These are phyloP conservation scores for Wickerhamiella vanderwaltii DNA, from an alignment of 805 yeast species.

Conservation along the genomic window DNA sequence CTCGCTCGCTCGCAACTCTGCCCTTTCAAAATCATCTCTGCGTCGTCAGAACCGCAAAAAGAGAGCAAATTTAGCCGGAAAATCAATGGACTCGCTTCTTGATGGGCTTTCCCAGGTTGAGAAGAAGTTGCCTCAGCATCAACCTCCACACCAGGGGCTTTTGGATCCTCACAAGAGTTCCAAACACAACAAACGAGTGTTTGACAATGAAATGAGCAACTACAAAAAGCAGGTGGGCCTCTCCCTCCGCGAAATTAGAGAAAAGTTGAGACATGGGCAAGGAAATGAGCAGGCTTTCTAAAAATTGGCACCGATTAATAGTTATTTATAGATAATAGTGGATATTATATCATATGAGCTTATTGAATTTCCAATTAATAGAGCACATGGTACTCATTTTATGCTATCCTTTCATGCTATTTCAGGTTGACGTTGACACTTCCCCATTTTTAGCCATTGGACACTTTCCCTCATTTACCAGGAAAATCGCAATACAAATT, in stretches of 20 bases:
- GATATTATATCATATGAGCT: too few species aligned
- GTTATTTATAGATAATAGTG: too few species aligned
- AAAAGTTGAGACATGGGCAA: slow-evolving; percentile 1
- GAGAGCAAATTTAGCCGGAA: slow-evolving; percentile 19
- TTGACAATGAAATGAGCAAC: slow-evolving; percentile 4
- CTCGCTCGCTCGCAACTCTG: slow-evolving; percentile 16
- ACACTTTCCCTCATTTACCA: too few species aligned
- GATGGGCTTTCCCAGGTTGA: slow-evolving; percentile 16
- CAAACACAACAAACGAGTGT: slow-evolving; percentile 6
- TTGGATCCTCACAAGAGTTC: slow-evolving; percentile 13
- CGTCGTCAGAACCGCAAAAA: slow-evolving; percentile 19
- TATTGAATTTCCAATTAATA: too few species aligned
- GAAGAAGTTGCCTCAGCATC: slow-evolving; percentile 4
- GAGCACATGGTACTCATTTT: too few species aligned
- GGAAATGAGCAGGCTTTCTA: too few species aligned
- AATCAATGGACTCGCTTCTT: slow-evolving; percentile 18
- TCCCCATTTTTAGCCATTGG: too few species aligned
- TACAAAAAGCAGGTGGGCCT: slow-evolving; percentile 9
- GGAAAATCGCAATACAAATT: too few species aligned
- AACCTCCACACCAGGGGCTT: slow-evolving; percentile 11
- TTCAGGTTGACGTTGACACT: too few species aligned
- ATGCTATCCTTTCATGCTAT: too few species aligned
- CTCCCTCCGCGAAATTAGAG: slow-evolving; percentile 8
- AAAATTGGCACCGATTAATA: too few species aligned
- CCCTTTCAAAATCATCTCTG: slow-evolving; percentile 18